A percentile compares a stretch with the other conserved stretches of the same genome.
These are phyloP conservation scores for rapeseed (Brassica napus) DNA, from an alignment of 345 rosid species.

Conservation along the genomic window DNA sequence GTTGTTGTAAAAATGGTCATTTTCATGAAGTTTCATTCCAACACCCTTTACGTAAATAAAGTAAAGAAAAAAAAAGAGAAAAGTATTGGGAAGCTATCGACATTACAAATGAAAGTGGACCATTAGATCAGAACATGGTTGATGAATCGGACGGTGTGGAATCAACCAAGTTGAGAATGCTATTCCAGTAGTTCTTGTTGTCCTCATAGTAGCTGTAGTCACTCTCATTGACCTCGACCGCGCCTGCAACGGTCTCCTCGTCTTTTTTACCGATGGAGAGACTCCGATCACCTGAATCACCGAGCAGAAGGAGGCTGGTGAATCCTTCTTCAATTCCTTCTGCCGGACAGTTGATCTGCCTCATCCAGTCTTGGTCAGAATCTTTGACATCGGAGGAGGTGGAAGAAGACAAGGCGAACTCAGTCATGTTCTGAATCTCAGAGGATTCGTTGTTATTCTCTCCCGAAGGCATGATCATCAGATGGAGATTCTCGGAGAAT, in stretches of 20 bases:
- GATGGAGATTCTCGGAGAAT: constrained; percentile 59
- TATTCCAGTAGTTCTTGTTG: constrained; percentile 94
- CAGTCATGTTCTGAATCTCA: not conserved
- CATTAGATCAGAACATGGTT: constrained; percentile 46
- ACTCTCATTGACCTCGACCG: constrained; percentile 15
- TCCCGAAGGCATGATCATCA: constrained; percentile 12
- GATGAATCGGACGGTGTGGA: constrained; percentile 82
- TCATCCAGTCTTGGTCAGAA: constrained; percentile 64
- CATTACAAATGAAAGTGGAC: constrained; percentile 19
- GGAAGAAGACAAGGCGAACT: constrained; percentile 48
- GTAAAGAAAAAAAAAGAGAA: not conserved
- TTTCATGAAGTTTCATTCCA: not conserved
- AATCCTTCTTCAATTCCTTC: constrained; percentile 66
- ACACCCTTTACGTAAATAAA: not conserved
- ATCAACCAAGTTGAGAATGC: constrained; percentile 88
- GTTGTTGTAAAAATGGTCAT: not conserved
- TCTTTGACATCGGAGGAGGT: constrained; percentile 64
- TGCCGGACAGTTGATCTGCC: constrained; percentile 24
- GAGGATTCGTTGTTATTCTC: too few relatives aligned
- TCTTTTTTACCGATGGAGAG: constrained; percentile 41
- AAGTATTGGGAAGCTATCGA: constrained; percentile 30
- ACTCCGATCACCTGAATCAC: constrained; percentile 51
- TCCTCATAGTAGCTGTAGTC: constrained; percentile 68
- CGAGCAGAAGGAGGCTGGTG: constrained; percentile 67
- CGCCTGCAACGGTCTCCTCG: constrained; percentile 12